Evolutionary conservation across 345 rosid species (phyloP).

Genomic region (Turnera subulata): DNA sequence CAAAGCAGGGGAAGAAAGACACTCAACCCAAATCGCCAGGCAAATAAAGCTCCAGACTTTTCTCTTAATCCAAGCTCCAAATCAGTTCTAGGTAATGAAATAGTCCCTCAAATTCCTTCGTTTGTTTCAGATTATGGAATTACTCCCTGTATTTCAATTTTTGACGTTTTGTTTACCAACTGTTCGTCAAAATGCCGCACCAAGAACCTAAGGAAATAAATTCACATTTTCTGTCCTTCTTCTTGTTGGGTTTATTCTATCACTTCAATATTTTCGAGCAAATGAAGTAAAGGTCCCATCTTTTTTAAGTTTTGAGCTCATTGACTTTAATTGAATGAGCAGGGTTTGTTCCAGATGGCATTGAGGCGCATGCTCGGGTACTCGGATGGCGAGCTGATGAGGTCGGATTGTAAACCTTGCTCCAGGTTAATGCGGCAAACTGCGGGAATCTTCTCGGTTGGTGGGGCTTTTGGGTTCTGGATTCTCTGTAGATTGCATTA

Average conservation of each 20-base stretch:
- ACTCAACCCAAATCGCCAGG: too few species aligned
- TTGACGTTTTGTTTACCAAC: not conserved
- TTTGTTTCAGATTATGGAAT: too few species aligned
- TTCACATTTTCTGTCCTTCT: not conserved
- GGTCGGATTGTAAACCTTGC: slow-evolving; percentile 78
- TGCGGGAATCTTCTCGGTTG: slow-evolving; percentile 62
- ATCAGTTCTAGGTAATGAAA: too few species aligned
- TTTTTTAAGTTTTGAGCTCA: not conserved
- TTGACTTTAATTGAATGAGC: not conserved
- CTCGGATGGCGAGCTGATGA: slow-evolving; percentile 81
- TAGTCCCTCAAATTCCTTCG: too few species aligned
- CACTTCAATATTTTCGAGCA: not conserved
- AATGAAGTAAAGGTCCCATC: not conserved
- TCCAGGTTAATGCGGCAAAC: slow-evolving; percentile 75
- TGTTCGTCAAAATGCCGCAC: slow-evolving; percentile 9
- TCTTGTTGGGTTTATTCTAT: not conserved
- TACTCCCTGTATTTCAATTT: too few species aligned
- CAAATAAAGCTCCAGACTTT: too few species aligned
- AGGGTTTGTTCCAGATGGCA: slow-evolving; percentile 44
- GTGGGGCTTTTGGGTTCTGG: slow-evolving; percentile 86
- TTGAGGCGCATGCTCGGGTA: slow-evolving; percentile 58
- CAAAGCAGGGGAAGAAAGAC: too few species aligned
- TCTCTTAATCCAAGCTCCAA: too few species aligned
- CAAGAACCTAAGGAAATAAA: too few species aligned
- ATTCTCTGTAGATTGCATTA: slow-evolving; percentile 75